Conservation (phyloP, 805 yeast genomes). For the Teunomyces gatunensis region DNA sequence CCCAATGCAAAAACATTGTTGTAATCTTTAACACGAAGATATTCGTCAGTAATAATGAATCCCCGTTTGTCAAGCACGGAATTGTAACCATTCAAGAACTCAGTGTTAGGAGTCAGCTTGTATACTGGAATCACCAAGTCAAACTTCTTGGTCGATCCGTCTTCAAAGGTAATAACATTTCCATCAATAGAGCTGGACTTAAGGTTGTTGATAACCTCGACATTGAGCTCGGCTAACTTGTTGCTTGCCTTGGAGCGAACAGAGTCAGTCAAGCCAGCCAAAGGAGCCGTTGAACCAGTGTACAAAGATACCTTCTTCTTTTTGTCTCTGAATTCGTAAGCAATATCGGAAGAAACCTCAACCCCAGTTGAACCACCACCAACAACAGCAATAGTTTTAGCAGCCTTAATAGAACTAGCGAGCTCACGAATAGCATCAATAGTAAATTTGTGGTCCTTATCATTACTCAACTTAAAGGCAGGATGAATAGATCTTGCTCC, state of each 20-base stretch:
- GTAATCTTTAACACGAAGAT: slow-evolving; percentile 22
- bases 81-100: slow-evolving; percentile 21
- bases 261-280: slow-evolving; percentile 13
- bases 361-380: slow-evolving; percentile 38
- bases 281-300: slow-evolving; percentile 22
- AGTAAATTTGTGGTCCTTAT: slow-evolving; percentile 10
- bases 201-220: slow-evolving; percentile 21
- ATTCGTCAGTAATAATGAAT: slow-evolving; percentile 25
- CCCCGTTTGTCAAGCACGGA: slow-evolving; percentile 24
- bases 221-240: slow-evolving; percentile 16
- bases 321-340: slow-evolving; percentile 12
- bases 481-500: slow-evolving; percentile 24
- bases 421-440: slow-evolving; percentile 16
- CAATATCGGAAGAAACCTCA: slow-evolving; percentile 39
- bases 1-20: slow-evolving; percentile 33
- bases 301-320: slow-evolving; percentile 23
- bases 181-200: slow-evolving; percentile 8
- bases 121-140: slow-evolving; percentile 31
- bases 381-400: slow-evolving; percentile 32
- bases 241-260: slow-evolving; percentile 12
- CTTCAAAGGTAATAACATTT: slow-evolving; percentile 12
- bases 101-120: slow-evolving; percentile 29
- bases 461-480: slow-evolving; percentile 25
- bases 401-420: slow-evolving; percentile 13
- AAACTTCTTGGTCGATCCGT: slow-evolving; percentile 16